Conservation (phyloP, 331 rosid genomes). For the Malus hybrid region DNA sequence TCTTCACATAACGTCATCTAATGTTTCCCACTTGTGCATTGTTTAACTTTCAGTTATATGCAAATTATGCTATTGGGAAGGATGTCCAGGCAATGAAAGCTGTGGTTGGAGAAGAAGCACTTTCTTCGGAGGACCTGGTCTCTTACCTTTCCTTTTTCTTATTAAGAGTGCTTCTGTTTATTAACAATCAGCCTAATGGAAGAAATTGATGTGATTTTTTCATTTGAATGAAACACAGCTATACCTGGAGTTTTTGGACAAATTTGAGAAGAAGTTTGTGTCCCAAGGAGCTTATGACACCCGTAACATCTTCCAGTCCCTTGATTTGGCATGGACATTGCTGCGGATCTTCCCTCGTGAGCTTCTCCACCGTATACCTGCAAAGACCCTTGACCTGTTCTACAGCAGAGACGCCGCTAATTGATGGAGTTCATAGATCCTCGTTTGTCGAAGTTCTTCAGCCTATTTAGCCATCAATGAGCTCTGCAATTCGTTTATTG, state of each 20-base stretch:
- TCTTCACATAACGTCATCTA: neutral
- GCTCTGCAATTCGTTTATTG: slow-evolving; percentile 37
- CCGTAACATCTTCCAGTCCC: slow-evolving; percentile 95
- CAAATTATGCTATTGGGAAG: slow-evolving; percentile 99
- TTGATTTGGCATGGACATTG: slow-evolving; percentile 97
- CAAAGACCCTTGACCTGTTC: slow-evolving; percentile 83
- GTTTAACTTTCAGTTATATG: slow-evolving; percentile 63
- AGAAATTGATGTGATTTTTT: slow-evolving; percentile 15
- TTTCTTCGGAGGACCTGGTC: slow-evolving; percentile 95
- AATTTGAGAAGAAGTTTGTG: slow-evolving; percentile 96
- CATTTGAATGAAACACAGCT: slow-evolving; percentile 38
- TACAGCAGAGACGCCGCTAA: slow-evolving; percentile 89
- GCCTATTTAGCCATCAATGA: slow-evolving; percentile 34
- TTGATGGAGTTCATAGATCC: slow-evolving; percentile 27
- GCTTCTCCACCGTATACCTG: slow-evolving; percentile 99
- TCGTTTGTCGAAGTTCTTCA: slow-evolving; percentile 3
- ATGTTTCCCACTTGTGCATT: slow-evolving; percentile 2
- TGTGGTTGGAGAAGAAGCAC: slow-evolving; percentile 99
- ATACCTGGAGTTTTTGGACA: slow-evolving; percentile 98
- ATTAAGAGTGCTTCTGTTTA: neutral
- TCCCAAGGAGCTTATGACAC: slow-evolving; percentile 97
- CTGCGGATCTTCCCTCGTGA: slow-evolving; percentile 99
- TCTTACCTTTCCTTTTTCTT: no score
- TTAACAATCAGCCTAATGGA: neutral
- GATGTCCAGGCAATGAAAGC: slow-evolving; percentile 99